phyloP scores from a whole-genome alignment of 2,329 filamentous ascomycete species.

The Trichoderma sp. region DNA sequence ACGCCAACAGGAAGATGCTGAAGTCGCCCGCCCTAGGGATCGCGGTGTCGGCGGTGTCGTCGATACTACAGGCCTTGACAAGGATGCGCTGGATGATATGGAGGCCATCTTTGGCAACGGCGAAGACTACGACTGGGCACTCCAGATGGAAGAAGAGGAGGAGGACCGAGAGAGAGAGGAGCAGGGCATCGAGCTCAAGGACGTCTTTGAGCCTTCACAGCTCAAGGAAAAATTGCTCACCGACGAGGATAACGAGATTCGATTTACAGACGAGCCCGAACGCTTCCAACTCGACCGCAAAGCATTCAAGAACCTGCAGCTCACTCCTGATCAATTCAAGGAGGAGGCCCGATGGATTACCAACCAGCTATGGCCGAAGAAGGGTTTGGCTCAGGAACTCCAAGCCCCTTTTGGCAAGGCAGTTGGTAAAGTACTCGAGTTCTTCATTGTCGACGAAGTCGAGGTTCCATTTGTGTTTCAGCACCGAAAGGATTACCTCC shows the following conservation, averaged over 20 bases:
- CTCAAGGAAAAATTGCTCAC: slow-evolving; percentile 92
- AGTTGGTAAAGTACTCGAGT: slow-evolving; percentile 88
- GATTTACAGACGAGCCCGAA: slow-evolving; percentile 86
- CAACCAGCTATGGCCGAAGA: slow-evolving; percentile 85
- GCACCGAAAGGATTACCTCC: slow-evolving; percentile 96
- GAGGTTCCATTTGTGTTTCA: slow-evolving; percentile 98
- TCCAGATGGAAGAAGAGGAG: slow-evolving; percentile 84
- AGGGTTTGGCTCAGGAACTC: slow-evolving; percentile 70
- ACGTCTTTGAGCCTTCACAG: slow-evolving; percentile 97
- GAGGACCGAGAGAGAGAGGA: slow-evolving; percentile 78
- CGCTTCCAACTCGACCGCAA: slow-evolving; percentile 91
- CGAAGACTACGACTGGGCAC: slow-evolving; percentile 92
- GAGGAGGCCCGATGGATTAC: slow-evolving; percentile 94
- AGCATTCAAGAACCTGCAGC: slow-evolving; percentile 78
- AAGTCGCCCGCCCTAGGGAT: slow-evolving; percentile 79
- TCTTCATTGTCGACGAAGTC: slow-evolving; percentile 90
- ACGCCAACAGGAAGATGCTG: slow-evolving; percentile 78
- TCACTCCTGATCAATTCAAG: slow-evolving; percentile 81
- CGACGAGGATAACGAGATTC: slow-evolving; percentile 90
- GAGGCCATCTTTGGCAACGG: slow-evolving; percentile 94
- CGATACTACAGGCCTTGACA: slow-evolving; percentile 83
- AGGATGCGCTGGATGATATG: slow-evolving; percentile 94
- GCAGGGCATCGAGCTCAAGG: slow-evolving; percentile 87
- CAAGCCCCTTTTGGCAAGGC: slow-evolving; percentile 83
- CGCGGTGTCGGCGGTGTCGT: slow-evolving; percentile 69